These are phyloP conservation scores for Aspergillus fischeri DNA, from an alignment of 2,329 filamentous ascomycete genomes.

Conservation along the genomic window DNA sequence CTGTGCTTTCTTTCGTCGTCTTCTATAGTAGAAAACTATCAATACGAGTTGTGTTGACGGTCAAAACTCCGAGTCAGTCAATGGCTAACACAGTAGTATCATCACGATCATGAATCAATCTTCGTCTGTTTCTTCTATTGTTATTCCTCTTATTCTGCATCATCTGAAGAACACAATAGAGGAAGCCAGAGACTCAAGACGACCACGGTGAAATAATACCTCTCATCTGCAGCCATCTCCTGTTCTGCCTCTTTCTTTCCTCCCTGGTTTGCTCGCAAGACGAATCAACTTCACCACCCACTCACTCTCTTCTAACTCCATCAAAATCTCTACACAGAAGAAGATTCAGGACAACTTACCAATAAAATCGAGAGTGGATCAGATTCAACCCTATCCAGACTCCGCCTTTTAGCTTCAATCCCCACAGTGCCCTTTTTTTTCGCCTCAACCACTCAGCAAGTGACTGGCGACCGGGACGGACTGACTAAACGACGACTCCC, in stretches of 20 bases:
- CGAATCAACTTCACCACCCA: neutral
- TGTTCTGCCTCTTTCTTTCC: neutral
- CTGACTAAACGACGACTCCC: conserved; percentile 9
- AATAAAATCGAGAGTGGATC: neutral
- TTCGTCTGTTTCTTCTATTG: neutral
- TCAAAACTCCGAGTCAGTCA: neutral
- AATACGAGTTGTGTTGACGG: neutral
- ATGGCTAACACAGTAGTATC: neutral
- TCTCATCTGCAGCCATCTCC: neutral
- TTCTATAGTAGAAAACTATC: neutral
- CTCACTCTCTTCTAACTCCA: neutral
- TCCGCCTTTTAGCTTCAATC: neutral
- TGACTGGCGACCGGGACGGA: neutral
- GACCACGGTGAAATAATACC: neutral
- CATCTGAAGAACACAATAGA: neutral
- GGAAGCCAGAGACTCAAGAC: neutral
- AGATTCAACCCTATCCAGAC: neutral
- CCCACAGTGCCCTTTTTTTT: neutral
- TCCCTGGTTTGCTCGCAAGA: neutral
- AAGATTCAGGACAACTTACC: neutral
- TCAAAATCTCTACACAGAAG: neutral
- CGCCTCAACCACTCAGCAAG: neutral
- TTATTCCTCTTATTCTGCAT: neutral
- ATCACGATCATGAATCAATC: neutral
- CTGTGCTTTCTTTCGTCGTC: neutral